Evolutionary conservation across 2,329 filamentous ascomycete species (phyloP).

Genomic region (Myotisia sp.): DNA sequence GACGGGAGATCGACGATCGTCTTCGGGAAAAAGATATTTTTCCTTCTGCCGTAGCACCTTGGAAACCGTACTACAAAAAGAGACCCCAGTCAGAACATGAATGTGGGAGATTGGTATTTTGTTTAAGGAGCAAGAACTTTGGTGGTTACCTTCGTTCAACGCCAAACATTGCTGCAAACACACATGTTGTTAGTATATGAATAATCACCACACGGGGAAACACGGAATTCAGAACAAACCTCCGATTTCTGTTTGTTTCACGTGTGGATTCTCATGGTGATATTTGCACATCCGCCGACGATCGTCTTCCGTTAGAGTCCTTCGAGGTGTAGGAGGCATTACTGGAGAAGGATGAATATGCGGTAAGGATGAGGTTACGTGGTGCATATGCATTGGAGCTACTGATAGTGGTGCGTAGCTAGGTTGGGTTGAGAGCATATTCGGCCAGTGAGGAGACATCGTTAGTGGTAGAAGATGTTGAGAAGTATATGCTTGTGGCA

Average conservation of each 20-base stretch:
- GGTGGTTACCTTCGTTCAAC: conserved; percentile 80
- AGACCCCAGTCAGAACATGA: conserved; percentile 11
- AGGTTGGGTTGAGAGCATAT: conserved; percentile 60
- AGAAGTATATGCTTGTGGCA: conserved; percentile 41
- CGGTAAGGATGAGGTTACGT: conserved; percentile 36
- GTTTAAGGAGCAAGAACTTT: conserved; percentile 7
- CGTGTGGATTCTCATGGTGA: conserved; percentile 73
- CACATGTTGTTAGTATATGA: conserved; percentile 6
- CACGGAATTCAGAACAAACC: conserved; percentile 34
- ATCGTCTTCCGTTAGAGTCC: conserved; percentile 82
- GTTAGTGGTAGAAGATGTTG: conserved; percentile 55
- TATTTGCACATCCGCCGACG: conserved; percentile 88
- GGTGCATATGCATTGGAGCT: conserved; percentile 39
- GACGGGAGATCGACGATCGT: conserved; percentile 61
- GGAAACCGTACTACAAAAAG: conserved; percentile 68
- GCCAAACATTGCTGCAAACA: conserved; percentile 59
- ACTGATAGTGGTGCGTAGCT: conserved; percentile 49
- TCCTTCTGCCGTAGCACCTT: conserved; percentile 92
- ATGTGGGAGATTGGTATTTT: conserved; percentile 6
- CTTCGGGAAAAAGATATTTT: conserved; percentile 74
- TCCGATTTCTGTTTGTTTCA: conserved; percentile 94
- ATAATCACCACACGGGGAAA: background rate
- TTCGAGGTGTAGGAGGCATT: conserved; percentile 48
- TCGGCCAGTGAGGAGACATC: conserved; percentile 65
- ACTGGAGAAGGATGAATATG: conserved; percentile 35